Percentiles rank a stretch among this genome's conserved stretches.
Conservation (phyloP, 345 rosid species). For the Raphanus sativus region DNA sequence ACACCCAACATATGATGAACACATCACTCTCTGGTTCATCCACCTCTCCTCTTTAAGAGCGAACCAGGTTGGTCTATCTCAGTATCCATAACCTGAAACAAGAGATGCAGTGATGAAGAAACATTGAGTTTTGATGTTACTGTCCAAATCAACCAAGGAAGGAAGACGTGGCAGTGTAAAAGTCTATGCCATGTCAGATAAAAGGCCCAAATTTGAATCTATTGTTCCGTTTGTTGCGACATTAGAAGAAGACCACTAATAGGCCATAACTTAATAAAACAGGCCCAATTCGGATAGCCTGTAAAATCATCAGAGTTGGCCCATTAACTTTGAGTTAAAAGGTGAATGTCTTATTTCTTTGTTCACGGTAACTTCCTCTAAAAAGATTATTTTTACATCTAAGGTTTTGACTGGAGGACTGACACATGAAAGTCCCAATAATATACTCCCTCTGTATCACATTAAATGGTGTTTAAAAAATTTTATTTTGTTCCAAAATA, state of each 20-base stretch:
- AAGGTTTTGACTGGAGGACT: neutral
- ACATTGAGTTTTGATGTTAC: too few species aligned
- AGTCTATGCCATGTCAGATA: conserved; percentile 60
- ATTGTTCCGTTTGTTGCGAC: neutral
- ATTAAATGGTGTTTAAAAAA: too few species aligned
- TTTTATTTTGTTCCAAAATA: too few species aligned
- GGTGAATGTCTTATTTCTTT: neutral
- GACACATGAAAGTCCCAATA: neutral
- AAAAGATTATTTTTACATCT: neutral
- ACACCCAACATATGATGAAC: too few species aligned
- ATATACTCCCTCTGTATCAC: too few species aligned
- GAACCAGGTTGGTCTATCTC: conserved; percentile 1
- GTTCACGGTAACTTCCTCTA: neutral
- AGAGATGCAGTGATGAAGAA: too few species aligned
- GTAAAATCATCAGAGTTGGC: neutral
- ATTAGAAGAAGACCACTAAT: neutral
- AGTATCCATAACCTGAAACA: conserved; percentile 36
- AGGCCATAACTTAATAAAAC: neutral
- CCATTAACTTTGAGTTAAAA: too few species aligned
- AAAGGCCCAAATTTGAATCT: neutral
- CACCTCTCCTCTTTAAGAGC: neutral
- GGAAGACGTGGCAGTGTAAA: conserved; percentile 67
- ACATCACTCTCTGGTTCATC: conserved; percentile 2
- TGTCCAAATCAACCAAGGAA: conserved; percentile 11
- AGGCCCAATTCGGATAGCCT: conserved; percentile 13